Evolutionary conservation across 495 filamentous ascomycete genomes (phyloP).

Genomic region (Penicillium coprophilum): DNA sequence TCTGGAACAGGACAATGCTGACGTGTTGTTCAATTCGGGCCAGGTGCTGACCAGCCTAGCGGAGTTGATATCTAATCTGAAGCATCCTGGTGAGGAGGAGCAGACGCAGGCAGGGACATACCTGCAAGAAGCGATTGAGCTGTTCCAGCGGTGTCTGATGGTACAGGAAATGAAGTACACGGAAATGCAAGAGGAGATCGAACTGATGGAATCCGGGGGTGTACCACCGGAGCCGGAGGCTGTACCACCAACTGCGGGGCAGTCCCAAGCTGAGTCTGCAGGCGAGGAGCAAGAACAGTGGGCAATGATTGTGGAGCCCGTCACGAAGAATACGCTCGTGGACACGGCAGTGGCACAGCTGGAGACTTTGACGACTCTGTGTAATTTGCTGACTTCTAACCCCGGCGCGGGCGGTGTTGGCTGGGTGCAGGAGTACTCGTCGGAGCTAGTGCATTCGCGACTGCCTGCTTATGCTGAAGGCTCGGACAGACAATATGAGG

Average conservation of each 20-base stretch:
- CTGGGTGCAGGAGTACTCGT: slow-evolving; percentile 57
- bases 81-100: slow-evolving; percentile 40
- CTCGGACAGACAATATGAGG: slow-evolving; percentile 51
- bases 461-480: slow-evolving; percentile 46
- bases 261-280: slow-evolving; percentile 17
- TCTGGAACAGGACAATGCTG: slow-evolving; percentile 60
- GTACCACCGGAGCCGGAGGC: slow-evolving; percentile 24
- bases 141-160: slow-evolving; percentile 61
- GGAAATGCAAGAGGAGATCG: slow-evolving; percentile 50
- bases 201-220: slow-evolving; percentile 41
- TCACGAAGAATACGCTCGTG: slow-evolving; percentile 60
- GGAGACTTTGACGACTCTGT: slow-evolving; percentile 56
- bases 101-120: slow-evolving; percentile 43
- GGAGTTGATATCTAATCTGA: slow-evolving; percentile 54
- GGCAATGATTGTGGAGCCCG: slow-evolving; percentile 60
- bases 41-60: slow-evolving; percentile 66
- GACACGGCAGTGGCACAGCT: slow-evolving; percentile 65
- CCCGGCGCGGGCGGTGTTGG: slow-evolving; percentile 40
- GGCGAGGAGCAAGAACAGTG: slow-evolving; percentile 54
- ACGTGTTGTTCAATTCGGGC: slow-evolving; percentile 67
- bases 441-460: slow-evolving; percentile 45
- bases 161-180: slow-evolving; percentile 57
- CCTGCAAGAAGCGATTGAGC: slow-evolving; percentile 60
- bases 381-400: slow-evolving; percentile 50
- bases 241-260: slow-evolving; percentile 15